Evolutionary conservation across 2,329 filamentous ascomycete genomes (phyloP).

Genomic region (Hypomyces rosellus): DNA sequence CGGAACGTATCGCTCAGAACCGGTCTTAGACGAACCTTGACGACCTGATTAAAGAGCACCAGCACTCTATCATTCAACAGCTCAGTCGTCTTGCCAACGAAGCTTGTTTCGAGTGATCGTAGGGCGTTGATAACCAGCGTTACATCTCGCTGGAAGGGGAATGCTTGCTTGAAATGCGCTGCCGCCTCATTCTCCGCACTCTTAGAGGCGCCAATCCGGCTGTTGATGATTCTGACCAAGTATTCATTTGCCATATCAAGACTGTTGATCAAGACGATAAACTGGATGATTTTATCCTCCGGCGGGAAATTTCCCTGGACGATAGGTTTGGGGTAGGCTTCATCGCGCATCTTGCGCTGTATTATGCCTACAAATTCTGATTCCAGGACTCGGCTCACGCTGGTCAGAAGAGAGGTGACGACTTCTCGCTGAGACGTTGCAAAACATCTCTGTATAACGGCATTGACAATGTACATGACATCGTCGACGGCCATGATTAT

Average conservation of each 20-base stretch:
- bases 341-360: constrained; percentile 94
- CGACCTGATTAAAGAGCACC: constrained; percentile 80
- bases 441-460: constrained; percentile 78
- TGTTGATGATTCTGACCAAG: constrained; percentile 73
- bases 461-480: constrained; percentile 98
- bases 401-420: constrained; percentile 70
- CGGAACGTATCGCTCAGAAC: constrained; percentile 85
- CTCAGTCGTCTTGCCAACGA: constrained; percentile 72
- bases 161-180: constrained; percentile 54
- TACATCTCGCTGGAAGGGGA: constrained; percentile 75
- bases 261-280: constrained; percentile 92
- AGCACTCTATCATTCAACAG: constrained; percentile 77
- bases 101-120: constrained; percentile 61
- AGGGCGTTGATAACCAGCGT: constrained; percentile 62
- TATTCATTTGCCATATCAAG: constrained; percentile 91
- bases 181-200: constrained; percentile 32
- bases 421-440: constrained; percentile 79
- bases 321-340: constrained; percentile 77
- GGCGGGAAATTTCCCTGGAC: constrained; percentile 77
- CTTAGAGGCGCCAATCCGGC: constrained; percentile 48
- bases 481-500: constrained; percentile 96
- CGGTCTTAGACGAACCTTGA: constrained; percentile 77
- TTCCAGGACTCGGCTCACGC: constrained; percentile 71
- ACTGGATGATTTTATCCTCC: constrained; percentile 81
- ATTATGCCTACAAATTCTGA: constrained; percentile 95